Conservation (phyloP, 2,329 filamentous ascomycete species). For the Cadophora sp. region DNA sequence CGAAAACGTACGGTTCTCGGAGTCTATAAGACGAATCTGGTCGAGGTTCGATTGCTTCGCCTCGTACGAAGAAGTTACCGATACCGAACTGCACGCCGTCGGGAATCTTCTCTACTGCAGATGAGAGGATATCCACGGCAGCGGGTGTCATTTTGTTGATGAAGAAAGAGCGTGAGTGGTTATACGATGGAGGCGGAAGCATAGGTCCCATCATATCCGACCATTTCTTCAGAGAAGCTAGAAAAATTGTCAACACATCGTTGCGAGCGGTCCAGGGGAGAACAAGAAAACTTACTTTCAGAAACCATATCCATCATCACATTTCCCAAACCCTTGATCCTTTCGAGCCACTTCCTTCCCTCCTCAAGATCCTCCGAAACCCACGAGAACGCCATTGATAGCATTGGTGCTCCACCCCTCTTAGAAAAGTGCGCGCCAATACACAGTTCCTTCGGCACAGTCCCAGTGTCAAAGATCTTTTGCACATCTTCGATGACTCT, state of each 20-base stretch:
- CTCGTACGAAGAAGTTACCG: not conserved
- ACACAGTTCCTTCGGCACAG: not conserved
- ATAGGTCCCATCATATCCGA: not conserved
- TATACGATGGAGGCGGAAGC: conserved; percentile 2
- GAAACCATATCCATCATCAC: conserved; percentile 11
- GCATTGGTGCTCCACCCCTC: not conserved
- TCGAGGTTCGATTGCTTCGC: not conserved
- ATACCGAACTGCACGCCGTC: not conserved
- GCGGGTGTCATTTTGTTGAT: conserved; percentile 4
- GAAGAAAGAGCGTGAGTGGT: conserved; percentile 4
- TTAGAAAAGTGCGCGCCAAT: conserved; percentile 1
- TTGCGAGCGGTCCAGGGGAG: not conserved
- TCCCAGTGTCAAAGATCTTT: not conserved
- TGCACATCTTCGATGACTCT: not conserved
- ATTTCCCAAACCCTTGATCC: not conserved
- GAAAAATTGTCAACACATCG: not conserved
- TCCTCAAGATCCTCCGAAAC: conserved; percentile 1
- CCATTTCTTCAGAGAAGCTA: not conserved
- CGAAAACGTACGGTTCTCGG: not conserved
- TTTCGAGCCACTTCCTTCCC: conserved; percentile 3
- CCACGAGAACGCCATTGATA: not conserved
- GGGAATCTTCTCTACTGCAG: not conserved
- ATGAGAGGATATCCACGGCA: not conserved
- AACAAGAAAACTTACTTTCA: not conserved
- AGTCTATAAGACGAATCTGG: conserved; percentile 1